A percentile compares a stretch with the other conserved stretches of the same genome.
Conservation (phyloP, 768 basidiomycete genomes). For the Russula sp. region DNA sequence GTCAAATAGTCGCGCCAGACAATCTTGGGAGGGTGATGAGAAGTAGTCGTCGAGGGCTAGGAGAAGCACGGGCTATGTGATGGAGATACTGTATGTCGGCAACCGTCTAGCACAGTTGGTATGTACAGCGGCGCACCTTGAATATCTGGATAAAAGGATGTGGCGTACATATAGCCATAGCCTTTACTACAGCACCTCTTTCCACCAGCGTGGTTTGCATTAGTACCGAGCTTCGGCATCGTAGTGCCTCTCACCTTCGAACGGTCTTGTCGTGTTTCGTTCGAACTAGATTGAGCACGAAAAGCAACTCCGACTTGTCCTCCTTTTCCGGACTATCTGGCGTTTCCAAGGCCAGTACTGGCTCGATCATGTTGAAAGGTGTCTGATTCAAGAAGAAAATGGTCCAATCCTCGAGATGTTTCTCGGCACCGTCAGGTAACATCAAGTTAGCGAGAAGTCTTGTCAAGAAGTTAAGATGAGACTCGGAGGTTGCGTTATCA, state of each 20-base stretch:
- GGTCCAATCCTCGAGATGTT: constrained; percentile 95
- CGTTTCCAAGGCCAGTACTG: constrained; percentile 72
- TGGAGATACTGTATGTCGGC: constrained; percentile 18
- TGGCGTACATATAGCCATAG: constrained; percentile 88
- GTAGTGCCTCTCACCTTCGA: constrained; percentile 53
- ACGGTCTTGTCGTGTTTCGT: constrained; percentile 87
- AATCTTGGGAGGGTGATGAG: constrained; percentile 81
- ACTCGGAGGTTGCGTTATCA: background rate
- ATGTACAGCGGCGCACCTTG: constrained; percentile 54
- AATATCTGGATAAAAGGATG: constrained; percentile 96
- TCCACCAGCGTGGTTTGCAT: constrained; percentile 34
- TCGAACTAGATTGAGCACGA: constrained; percentile 86
- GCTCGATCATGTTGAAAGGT: constrained; percentile 79
- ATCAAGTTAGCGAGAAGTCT: constrained; percentile 95
- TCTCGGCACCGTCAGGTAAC: constrained; percentile 97
- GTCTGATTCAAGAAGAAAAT: constrained; percentile 98
- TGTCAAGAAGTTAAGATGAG: constrained; percentile 16
- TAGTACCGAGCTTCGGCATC: background rate
- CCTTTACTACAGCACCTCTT: constrained; percentile 93
- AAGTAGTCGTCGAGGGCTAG: constrained; percentile 97
- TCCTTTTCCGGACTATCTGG: constrained; percentile 36
- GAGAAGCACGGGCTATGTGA: constrained; percentile 78
- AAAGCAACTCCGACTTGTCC: constrained; percentile 57
- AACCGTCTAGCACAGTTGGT: background rate
- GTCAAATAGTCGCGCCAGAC: constrained; percentile 86